Percentiles rank a stretch among this genome's conserved stretches.
These are phyloP conservation scores for Dacryopinax primogenitus DNA, from an alignment of 768 basidiomycete genomes.

Conservation along the genomic window DNA sequence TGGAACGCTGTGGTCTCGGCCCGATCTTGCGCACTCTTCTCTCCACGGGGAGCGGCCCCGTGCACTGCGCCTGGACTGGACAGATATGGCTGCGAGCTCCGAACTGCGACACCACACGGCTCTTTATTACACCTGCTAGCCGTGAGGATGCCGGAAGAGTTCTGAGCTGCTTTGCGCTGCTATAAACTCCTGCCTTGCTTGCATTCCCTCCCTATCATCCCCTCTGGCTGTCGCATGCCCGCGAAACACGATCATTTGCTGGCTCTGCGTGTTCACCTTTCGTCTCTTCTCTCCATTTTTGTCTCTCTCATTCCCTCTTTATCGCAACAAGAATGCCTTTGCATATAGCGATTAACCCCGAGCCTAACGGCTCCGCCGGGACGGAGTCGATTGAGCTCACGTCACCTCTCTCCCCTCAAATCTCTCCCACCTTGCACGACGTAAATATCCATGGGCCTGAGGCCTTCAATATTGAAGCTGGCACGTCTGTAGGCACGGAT, in stretches of 20 bases:
- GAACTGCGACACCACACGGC: not conserved
- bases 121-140: not conserved
- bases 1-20: not conserved
- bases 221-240: not conserved
- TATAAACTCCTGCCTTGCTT: no score
- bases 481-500: not conserved
- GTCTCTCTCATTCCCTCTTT: not conserved
- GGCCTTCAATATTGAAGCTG: not conserved
- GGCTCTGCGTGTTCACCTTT: not conserved
- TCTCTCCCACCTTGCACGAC: conserved; percentile 3
- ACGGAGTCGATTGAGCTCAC: not conserved
- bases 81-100: conserved; percentile 3
- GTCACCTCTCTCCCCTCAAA: not conserved
- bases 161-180: not conserved
- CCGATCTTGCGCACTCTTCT: conserved; percentile 2
- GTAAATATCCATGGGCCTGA: not conserved
- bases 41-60: conserved; percentile 8
- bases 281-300: not conserved
- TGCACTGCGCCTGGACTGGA: not conserved
- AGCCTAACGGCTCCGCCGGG: not conserved
- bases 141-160: not conserved
- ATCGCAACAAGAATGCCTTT: not conserved
- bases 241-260: not conserved
- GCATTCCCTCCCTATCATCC: no score
- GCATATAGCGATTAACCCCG: not conserved